Base-by-base conservation (phyloP, 768 basidiomycete genomes). In the Suillus plorans region DNA sequence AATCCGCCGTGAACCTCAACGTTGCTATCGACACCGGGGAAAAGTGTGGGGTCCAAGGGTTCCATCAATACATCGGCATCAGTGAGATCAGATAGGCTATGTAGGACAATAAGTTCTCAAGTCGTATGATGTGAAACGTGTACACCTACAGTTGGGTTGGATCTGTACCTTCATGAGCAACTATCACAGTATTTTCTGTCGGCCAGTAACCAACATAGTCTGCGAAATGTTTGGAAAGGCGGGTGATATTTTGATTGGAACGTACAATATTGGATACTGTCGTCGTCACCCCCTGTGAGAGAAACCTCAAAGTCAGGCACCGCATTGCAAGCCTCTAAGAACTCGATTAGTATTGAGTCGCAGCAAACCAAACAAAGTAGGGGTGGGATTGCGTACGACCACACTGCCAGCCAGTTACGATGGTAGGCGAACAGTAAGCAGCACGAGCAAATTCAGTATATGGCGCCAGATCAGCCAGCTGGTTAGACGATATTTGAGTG, bases 131-230 rank as follows among this genome's bases (percentile, higher is more conserved):
- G 31, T 31, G 9, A 41, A 6, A 22, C 16, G 1, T n/a, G 28
- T 22, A 42, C 9, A 63, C 80, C 72, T 67, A 87, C 86, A 89
- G 68, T 64, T 84, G 71, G 0, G 76, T 80, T 8, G 86, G 84
- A 65, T 89, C 84, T 6, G 87, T 88, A 18, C 87, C 87, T 69
- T 89, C 79, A 67, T 88, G 87, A 1, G 82, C 83, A 9, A 88
- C 85, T n/a, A 89, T 80, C 44, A 88, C 79, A 3, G 85, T 77
- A 63, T 81, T 78, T 64, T 82, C 73, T 8, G 75, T 66, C 1
- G 82, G 81, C 79, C 84, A 86, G 67, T 82, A 86, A 8, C 87
- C 87, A 22, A 87, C 85, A 68, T 81, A 87, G 67, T 76, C 85
- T 87, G 62, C 5, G 28, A 52, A 57, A 57, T 22, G n/a, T 37